phyloP scores from a whole-genome alignment of 2,329 filamentous ascomycete species.

The Dactylellina cionopaga region DNA sequence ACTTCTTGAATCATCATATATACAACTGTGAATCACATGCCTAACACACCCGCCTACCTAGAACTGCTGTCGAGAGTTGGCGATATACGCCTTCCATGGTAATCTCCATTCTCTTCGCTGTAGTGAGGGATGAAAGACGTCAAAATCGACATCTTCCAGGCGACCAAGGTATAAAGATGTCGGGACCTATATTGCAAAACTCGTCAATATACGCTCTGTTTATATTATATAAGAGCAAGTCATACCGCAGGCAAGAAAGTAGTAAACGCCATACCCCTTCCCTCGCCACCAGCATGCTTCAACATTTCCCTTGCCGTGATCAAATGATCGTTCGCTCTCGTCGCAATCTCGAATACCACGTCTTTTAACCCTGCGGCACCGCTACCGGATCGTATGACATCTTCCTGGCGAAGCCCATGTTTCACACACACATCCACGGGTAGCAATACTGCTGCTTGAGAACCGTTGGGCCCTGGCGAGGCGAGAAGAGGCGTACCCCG shows the following conservation, averaged over 20 bases:
- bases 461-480: constrained; percentile 66
- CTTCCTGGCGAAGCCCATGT: constrained; percentile 82
- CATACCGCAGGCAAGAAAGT: constrained; percentile 64
- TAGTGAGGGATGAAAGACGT: constrained; percentile 75
- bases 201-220: constrained; percentile 66
- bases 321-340: constrained; percentile 91
- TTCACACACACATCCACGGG: constrained; percentile 92
- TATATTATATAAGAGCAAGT: constrained; percentile 58
- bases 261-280: constrained; percentile 71
- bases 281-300: constrained; percentile 78
- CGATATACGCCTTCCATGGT: constrained; percentile 72
- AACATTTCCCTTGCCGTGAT: constrained; percentile 95
- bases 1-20: too few species aligned
- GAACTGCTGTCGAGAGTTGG: constrained; percentile 53
- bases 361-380: constrained; percentile 84
- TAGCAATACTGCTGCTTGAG: constrained; percentile 73
- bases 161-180: constrained; percentile 80
- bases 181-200: constrained; percentile 75
- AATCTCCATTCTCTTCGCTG: constrained; percentile 80
- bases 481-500: constrained; percentile 88
- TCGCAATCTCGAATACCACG: constrained; percentile 90
- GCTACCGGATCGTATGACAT: constrained; percentile 79
- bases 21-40: too few species aligned
- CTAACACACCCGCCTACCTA: too few species aligned
- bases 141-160: constrained; percentile 83